A percentile compares a stretch with the other conserved stretches of the same genome.
These are phyloP conservation scores for Penicillium cosmopolitanum DNA, from an alignment of 495 filamentous ascomycete species.

Conservation along the genomic window DNA sequence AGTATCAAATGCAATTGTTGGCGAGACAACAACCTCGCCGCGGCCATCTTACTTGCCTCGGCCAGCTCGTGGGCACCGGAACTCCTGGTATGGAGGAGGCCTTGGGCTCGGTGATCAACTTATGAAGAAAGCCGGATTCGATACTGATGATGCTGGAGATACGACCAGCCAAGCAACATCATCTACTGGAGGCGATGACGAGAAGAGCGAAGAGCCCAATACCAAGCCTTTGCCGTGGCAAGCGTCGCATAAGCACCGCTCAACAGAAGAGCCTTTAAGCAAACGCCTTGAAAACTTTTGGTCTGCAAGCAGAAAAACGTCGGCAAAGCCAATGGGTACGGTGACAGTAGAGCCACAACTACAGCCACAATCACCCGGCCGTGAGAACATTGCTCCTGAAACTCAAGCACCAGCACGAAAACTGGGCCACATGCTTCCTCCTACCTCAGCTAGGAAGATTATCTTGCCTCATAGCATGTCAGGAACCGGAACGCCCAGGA, in stretches of 20 bases:
- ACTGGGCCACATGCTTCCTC: constrained; percentile 36
- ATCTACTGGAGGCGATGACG: constrained; percentile 39
- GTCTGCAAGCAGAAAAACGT: constrained; percentile 38
- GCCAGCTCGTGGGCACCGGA: constrained; percentile 29
- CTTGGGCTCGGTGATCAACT: constrained; percentile 40
- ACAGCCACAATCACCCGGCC: constrained; percentile 25
- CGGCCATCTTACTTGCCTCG: constrained; percentile 34
- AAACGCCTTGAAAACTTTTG: constrained; percentile 47
- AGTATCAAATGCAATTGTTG: constrained; percentile 24
- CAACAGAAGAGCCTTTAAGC: constrained; percentile 44
- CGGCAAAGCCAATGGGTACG: constrained; percentile 22
- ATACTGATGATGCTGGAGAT: constrained; percentile 39
- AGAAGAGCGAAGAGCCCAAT: constrained; percentile 32
- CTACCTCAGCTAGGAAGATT: constrained; percentile 37
- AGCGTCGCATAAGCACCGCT: constrained; percentile 31
- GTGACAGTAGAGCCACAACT: constrained; percentile 9
- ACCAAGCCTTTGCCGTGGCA: constrained; percentile 27
- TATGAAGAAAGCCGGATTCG: constrained; percentile 42
- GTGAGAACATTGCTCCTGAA: constrained; percentile 22
- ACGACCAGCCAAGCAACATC: constrained; percentile 40
- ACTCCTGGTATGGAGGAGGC: constrained; percentile 42
- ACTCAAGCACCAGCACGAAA: constrained; percentile 27
- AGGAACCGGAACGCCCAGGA: constrained; percentile 25
- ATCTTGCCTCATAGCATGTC: constrained; percentile 44
- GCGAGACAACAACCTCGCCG: constrained; percentile 22